Conservation (phyloP, 441 rosid genomes). For the Populus hybrid region DNA sequence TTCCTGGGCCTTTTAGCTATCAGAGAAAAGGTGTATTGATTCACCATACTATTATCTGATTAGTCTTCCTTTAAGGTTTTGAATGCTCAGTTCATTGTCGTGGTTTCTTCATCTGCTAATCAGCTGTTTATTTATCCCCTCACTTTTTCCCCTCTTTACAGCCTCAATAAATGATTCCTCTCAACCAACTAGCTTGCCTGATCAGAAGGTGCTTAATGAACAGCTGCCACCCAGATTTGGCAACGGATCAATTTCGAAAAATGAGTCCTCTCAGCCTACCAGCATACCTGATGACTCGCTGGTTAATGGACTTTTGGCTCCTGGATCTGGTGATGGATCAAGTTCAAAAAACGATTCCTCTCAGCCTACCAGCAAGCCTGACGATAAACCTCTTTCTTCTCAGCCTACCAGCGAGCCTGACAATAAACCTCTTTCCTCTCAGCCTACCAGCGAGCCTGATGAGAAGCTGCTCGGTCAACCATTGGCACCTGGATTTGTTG, state of each 20-base stretch:
- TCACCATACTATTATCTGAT: not conserved
- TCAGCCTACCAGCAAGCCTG: not conserved
- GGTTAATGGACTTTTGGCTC: not conserved
- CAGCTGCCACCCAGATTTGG: not conserved
- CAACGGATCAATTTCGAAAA: constrained; percentile 3
- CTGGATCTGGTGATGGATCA: not conserved
- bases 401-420: too few species aligned
- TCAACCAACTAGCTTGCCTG: not conserved
- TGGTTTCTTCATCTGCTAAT: not conserved
- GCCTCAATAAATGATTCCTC: not conserved
- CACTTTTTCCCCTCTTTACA: not conserved
- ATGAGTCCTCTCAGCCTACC: not conserved
- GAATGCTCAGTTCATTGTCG: not conserved
- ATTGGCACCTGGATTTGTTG: not conserved
- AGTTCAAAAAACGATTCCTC: constrained; percentile 3
- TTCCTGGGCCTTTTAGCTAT: not conserved
- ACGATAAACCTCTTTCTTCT: not conserved
- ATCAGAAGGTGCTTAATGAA: not conserved
- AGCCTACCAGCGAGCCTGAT: not conserved
- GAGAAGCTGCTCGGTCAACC: not conserved
- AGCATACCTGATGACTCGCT: not conserved
- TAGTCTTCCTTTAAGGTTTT: not conserved
- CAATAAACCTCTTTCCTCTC: not conserved
- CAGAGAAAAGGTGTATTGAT: not conserved
- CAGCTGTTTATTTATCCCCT: not conserved